phyloP scores from a whole-genome alignment of 345 rosid genomes.

The Eucalyptus pauciflora region DNA sequence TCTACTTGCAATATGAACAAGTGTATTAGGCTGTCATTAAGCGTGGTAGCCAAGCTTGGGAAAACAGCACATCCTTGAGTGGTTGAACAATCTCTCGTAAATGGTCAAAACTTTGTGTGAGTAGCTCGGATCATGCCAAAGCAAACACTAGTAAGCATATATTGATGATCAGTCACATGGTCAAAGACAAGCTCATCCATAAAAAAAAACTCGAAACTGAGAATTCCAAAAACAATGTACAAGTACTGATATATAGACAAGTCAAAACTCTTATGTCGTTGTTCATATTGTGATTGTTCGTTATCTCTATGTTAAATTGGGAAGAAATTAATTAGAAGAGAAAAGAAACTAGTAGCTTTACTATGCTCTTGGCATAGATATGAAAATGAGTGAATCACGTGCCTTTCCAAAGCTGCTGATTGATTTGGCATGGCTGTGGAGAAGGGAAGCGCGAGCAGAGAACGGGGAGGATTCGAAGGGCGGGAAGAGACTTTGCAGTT shows the following conservation, averaged over 20 bases:
- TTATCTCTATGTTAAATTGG: accelerated
- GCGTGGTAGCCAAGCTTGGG: background rate
- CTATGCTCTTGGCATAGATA: accelerated
- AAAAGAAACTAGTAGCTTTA: accelerated
- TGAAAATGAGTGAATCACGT: too few species aligned
- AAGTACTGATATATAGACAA: accelerated
- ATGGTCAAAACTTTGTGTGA: accelerated
- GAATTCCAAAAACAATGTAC: too few species aligned
- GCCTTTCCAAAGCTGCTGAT: too few species aligned
- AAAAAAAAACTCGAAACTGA: accelerated
- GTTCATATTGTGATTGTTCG: accelerated
- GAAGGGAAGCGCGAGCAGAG: too few species aligned
- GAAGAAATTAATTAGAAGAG: too few species aligned
- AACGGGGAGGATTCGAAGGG: too few species aligned
- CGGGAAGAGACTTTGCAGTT: too few species aligned
- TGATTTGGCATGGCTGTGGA: too few species aligned
- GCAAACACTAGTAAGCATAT: too few species aligned
- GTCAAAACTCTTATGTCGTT: too few species aligned
- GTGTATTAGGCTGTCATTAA: background rate
- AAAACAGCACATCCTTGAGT: background rate
- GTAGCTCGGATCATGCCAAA: accelerated
- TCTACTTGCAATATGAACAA: background rate
- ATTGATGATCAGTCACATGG: accelerated
- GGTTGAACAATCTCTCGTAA: background rate
- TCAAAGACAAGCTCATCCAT: accelerated